Conservation (phyloP, 257 asterid species). For the Henckelia pumila region DNA sequence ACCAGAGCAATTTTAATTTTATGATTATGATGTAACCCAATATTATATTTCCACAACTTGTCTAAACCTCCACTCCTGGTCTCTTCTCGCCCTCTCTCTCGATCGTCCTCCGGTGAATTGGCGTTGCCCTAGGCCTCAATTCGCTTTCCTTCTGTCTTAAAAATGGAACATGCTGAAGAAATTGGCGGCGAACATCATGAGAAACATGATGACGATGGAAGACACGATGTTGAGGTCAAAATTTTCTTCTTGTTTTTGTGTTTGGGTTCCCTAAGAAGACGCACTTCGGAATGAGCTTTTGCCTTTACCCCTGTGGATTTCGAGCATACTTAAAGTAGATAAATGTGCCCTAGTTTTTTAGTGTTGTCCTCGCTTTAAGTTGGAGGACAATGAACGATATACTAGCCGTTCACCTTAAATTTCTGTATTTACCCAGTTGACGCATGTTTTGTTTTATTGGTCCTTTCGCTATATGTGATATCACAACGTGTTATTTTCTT, state of each 20-base stretch:
- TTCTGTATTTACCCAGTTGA: not conserved
- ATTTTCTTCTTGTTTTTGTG: slow-evolving; percentile 4
- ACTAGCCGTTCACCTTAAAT: not conserved
- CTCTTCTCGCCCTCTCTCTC: not conserved
- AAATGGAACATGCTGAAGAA: slow-evolving; percentile 80
- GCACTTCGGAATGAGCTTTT: not conserved
- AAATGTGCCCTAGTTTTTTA: not conserved
- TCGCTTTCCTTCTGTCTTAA: not conserved
- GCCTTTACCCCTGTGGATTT: not conserved
- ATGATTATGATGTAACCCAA: no score
- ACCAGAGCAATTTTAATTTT: no score
- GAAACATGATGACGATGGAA: slow-evolving; percentile 74
- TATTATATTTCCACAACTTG: no score
- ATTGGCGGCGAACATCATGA: slow-evolving; percentile 57
- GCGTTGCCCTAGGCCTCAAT: not conserved
- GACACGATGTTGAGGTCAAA: slow-evolving; percentile 41
- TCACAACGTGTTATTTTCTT: not conserved
- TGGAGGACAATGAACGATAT: not conserved
- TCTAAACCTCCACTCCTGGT: not conserved
- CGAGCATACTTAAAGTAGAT: slow-evolving; percentile 13
- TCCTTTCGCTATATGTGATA: no score
- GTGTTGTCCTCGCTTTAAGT: not conserved
- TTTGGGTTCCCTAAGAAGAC: not conserved
- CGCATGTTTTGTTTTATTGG: not conserved
- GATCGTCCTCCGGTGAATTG: slow-evolving; percentile 6